Base-by-base conservation (phyloP, 768 basidiomycete species). In the Termitomyces heimii region DNA sequence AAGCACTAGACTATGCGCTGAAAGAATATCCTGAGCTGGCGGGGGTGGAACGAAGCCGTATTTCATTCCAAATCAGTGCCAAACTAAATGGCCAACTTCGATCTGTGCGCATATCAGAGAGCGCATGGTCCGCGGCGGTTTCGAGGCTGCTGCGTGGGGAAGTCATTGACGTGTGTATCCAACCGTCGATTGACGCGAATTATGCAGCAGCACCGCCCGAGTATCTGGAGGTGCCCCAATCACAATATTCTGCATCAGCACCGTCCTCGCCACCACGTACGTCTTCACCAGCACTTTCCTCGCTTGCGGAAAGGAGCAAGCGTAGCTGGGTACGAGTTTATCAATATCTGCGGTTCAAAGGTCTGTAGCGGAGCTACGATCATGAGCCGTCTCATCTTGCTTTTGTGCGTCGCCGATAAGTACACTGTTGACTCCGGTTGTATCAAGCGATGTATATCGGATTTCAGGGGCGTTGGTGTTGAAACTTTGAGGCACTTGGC, bases 1-100 rank as follows among this genome's bases (percentile, higher is more conserved):
- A 77, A 70, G 84, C 83, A 0, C 63, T 85, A 31, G 70, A 73
- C 24, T 71, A 77, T 37, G 82, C 80, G 4, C 74, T 76, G 39
- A 73, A 78, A 54, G 82, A 79, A 43, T 85, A 81, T 35, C 68
- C 74, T 10, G 71, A 73, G 35, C 76, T 84, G 28, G 64, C 61
- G 7, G 55, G 64, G 7, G 57, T 78, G 7, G 62, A 72, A 0
- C 71, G 76, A 31, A 67, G 75, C 1, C 72, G 74, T 1, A 76
- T 85, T 5, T 68, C 73, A 5, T 80, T 85, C 60, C 73, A 70
- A 29, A 64, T 80, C 16, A 65, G 62, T 24, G 71, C 73, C 4
- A 61, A 69, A 2, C 64, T 73, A 29, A 68, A 71, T 10, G 68
- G 70, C 0, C 59, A 70, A 48, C 55, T 66, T 56, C 65, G 73